Evolutionary conservation across 2,329 filamentous ascomycete genomes (phyloP), one percentile per base, ranked within the genome.

Genomic region (Blastomyces parvus): DNA sequence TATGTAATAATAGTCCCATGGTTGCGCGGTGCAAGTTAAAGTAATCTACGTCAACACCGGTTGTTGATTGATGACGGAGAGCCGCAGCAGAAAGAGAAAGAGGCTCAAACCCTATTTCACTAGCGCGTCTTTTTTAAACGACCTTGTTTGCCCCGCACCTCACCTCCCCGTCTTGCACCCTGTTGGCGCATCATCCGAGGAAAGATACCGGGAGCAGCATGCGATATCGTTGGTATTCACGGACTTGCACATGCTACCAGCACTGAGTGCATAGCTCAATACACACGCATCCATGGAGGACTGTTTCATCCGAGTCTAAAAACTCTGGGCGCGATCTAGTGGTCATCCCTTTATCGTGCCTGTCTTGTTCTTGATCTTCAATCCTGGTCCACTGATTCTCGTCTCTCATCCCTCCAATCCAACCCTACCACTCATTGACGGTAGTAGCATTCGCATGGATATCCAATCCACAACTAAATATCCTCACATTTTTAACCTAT

Each of bases 11-110:
- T 25, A 3, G 13, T 22, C 9, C 25, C 52, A 55, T n/a, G 17
- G 27, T 27, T 55, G 52, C 5, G 27, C 27, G 7, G 25, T 53
- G 13, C 11, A 19, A 19, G 27, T 53, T 30, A 11, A n/a, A 56
- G 33, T 56, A 38, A 36, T 33, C 52, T 33, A 56, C 52, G 52
- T 56, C 52, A 56, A 56, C 52, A 56, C 22, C 36, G 52, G 30
- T 30, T 36, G 33, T 38, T 17, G 30, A 55, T 46, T 25, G n/a
- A 11, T n/a, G 9, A 40, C 4, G 38, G 13, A 17, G 13, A 17
- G 40, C 14, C 40, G 2, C 30, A 30, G 33, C 33, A n/a, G n/a
- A n/a, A 9, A 33, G 33, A 7, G 11, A 1, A 36, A 36, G 33
- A 36, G 33, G 33, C 33, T 36, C 9, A 36, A 36, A 36, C 33